Base-by-base conservation (phyloP, 148 eudicot species). In the Talinum fruticosum region DNA sequence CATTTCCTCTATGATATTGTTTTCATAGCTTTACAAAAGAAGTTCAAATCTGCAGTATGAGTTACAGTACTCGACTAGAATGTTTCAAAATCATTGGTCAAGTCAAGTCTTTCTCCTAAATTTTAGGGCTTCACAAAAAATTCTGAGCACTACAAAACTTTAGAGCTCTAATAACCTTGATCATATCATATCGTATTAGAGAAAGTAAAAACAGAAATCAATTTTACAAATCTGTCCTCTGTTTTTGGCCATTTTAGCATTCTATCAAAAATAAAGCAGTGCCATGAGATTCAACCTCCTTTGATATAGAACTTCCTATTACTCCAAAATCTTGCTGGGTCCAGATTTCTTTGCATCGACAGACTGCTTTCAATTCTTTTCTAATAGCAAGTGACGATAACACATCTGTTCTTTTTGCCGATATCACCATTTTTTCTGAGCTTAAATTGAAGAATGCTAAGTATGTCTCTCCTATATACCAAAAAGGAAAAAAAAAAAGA, bases 361-460 rank as follows among this genome's bases (percentile, higher is more conserved):
- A 66, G 12, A 32, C 37, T 33, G 23, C 69, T 30, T 32, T 32
- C 37, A 32, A 5, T 30, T 66, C 35, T 12, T 19, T 32, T 18
- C 37, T 30, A 66, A 13, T 16, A 64, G 18, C 19, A 28, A 64
- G 16, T 28, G 34, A 26, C 1, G 18, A 29, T 14, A 66, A 28
- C 38, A 66, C 69, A 32, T 32, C 69, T 30, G 37, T 30, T 30
- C 6, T 66, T 66, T 66, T 66, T 0, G 69, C 69, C 10, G 38
- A 30, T 32, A 66, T 66, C 69, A 66, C 69, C 69, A 66, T 32
- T 32, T 32, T 66, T 28, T 66, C 36, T 15, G 23, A 2, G 23
- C 69, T 66, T 28, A 66, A 66, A 32, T 66, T 66, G 69, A 66
- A 66, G 37, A 66, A 66, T 4, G 69, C 69, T 13, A 66, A 19